Base-by-base conservation (phyloP, 495 filamentous ascomycete species). In the Neurospora cerealis region DNA sequence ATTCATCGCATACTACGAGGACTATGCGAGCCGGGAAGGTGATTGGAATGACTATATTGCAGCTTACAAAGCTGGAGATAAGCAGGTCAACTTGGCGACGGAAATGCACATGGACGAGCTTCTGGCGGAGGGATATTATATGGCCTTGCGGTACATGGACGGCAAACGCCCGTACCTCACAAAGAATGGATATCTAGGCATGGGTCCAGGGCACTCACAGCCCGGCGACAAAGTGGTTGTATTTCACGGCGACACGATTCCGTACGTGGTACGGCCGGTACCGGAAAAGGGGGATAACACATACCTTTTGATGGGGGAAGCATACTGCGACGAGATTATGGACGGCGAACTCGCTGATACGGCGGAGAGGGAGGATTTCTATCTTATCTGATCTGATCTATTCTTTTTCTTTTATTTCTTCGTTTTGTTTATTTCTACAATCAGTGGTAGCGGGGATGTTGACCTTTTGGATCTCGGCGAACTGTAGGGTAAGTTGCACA, bases 311-410 rank as follows among this genome's bases (percentile, higher is more conserved):
- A 21, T 75, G 5, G 75, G 75, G 2, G 75, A 75, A 48, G 73
- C 75, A 4, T 77, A 73, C 32, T 75, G 73, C 41, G 69, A 77
- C 37, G 70, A 71, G 4, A 70, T 77, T 4, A 77, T 77, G 75
- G 73, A 73, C 19, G 71, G 74, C 0, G 73, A 77, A 62, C 32
- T 74, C 5, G 24, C 71, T 21, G 70, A 34, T 9, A 71, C 41
- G 11, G 73, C 69, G 28, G 19, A 36, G 15, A 71, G 11, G 36
- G 48, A 41, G 28, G 10, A 44, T 3, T 74, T 74, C 24, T 71
- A 34, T 66, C 17, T 72, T 8, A 11, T 60, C 11, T 37, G 40
- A 62, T 32, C 0, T 62, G 24, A 1, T 21, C 3, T 44, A n/a
- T 44, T 44, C 3, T 44, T 44, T 44, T 44, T 28, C 1, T 15